Conservation (phyloP, 2,329 filamentous ascomycete genomes). For the Tolypocladium tropicale region DNA sequence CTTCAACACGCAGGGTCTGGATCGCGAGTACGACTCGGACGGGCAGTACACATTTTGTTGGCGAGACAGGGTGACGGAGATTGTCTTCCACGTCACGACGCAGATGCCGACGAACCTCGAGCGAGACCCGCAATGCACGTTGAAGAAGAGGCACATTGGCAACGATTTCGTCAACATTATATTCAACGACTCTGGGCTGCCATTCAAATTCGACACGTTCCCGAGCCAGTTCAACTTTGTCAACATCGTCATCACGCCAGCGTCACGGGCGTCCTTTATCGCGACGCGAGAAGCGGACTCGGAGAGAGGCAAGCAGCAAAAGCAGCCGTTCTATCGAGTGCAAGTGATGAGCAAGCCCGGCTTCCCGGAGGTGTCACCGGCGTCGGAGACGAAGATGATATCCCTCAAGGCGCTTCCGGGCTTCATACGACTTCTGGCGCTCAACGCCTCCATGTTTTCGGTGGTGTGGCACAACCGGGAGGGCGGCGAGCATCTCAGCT, state of each 20-base stretch:
- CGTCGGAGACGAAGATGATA: conserved; percentile 80
- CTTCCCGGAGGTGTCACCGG: conserved; percentile 86
- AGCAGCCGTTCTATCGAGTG: conserved; percentile 68
- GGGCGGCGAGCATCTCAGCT: conserved; percentile 74
- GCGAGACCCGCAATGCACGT: conserved; percentile 62
- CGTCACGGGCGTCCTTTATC: conserved; percentile 67
- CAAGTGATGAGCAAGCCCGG: conserved; percentile 80
- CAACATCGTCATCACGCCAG: conserved; percentile 89
- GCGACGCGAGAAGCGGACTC: conserved; percentile 41
- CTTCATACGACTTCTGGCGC: conserved; percentile 78
- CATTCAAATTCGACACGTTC: conserved; percentile 85
- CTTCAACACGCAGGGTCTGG: conserved; percentile 89
- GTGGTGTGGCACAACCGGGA: conserved; percentile 75
- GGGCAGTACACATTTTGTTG: conserved; percentile 87
- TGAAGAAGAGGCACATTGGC: conserved; percentile 91
- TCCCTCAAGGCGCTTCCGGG: conserved; percentile 71
- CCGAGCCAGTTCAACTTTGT: conserved; percentile 94
- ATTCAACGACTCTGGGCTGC: conserved; percentile 90
- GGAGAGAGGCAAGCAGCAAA: conserved; percentile 24
- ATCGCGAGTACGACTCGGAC: conserved; percentile 66
- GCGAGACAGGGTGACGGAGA: conserved; percentile 89
- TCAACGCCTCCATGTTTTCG: conserved; percentile 91
- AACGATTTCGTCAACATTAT: conserved; percentile 98
- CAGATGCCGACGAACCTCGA: conserved; percentile 91
- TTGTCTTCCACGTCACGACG: conserved; percentile 91